Evolutionary conservation across 2,329 filamentous ascomycete species (phyloP).

Genomic region (Paecilomyces niveus): DNA sequence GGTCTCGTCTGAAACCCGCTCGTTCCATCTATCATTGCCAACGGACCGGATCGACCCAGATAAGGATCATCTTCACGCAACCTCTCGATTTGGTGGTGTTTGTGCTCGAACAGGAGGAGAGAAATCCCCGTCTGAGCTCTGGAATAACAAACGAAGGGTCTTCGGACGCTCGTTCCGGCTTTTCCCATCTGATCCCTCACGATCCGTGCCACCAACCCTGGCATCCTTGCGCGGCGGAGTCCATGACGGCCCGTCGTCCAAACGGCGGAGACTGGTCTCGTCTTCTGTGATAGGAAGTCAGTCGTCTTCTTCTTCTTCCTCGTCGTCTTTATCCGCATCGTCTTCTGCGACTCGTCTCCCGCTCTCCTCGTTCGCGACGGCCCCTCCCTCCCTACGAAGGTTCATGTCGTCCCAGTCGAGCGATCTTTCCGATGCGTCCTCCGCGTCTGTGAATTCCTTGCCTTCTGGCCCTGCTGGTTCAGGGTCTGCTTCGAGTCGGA

Average conservation of each 20-base stretch:
- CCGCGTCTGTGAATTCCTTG: conserved; percentile 6
- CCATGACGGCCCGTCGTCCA: conserved; percentile 25
- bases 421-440: conserved; percentile 10
- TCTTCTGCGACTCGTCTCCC: not conserved
- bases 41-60: not conserved
- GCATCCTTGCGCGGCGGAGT: conserved; percentile 18
- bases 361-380: not conserved
- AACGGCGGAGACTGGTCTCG: conserved; percentile 28
- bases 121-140: not conserved
- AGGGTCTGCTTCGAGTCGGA: conserved; percentile 11
- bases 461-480: conserved; percentile 5
- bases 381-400: conserved; percentile 2
- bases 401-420: conserved; percentile 20
- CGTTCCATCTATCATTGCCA: not conserved
- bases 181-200: not conserved
- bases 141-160: not conserved
- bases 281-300: conserved; percentile 13
- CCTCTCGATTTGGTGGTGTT: not conserved
- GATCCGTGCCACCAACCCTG: conserved; percentile 9
- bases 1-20: not conserved
- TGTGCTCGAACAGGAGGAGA: not conserved
- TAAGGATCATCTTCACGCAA: not conserved
- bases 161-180: not conserved
- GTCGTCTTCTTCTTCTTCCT: conserved; percentile 4
- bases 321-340: conserved; percentile 1